Evolutionary conservation across 2,329 filamentous ascomycete genomes (phyloP).

Genomic region (Eurotiales sp.): DNA sequence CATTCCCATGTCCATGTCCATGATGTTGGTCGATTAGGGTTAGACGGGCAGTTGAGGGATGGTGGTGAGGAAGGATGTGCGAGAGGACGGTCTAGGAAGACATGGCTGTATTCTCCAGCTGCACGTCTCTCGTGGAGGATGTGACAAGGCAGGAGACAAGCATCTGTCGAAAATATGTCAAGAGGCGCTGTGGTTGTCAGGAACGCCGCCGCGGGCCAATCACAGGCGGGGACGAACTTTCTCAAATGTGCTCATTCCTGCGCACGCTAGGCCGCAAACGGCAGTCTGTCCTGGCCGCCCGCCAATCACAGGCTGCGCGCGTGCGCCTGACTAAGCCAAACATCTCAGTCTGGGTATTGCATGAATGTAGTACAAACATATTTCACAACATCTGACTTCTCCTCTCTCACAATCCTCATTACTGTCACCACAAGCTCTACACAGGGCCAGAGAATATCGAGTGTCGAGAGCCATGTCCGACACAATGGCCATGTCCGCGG

Average conservation of each 20-base stretch:
- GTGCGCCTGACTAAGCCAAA: too few relatives aligned
- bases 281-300: neutral
- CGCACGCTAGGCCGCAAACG: neutral
- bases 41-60: too few relatives aligned
- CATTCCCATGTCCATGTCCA: constrained; percentile 19
- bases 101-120: neutral
- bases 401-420: neutral
- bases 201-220: neutral
- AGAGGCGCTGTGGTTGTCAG: neutral
- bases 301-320: neutral
- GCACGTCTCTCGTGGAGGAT: too few relatives aligned
- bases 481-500: neutral
- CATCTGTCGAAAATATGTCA: too few relatives aligned
- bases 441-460: too few relatives aligned
- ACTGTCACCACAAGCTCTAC: neutral
- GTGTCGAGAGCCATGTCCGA: too few relatives aligned
- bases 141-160: too few relatives aligned
- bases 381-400: too few relatives aligned
- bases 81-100: neutral
- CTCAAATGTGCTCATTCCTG: neutral
- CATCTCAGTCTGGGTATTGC: too few relatives aligned
- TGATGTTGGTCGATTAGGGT: neutral
- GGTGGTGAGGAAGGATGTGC: too few relatives aligned
- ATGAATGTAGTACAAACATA: too few relatives aligned
- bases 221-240: neutral